Conservation (phyloP, 2,329 filamentous ascomycete genomes). For the Coniochaeta prunicola region DNA sequence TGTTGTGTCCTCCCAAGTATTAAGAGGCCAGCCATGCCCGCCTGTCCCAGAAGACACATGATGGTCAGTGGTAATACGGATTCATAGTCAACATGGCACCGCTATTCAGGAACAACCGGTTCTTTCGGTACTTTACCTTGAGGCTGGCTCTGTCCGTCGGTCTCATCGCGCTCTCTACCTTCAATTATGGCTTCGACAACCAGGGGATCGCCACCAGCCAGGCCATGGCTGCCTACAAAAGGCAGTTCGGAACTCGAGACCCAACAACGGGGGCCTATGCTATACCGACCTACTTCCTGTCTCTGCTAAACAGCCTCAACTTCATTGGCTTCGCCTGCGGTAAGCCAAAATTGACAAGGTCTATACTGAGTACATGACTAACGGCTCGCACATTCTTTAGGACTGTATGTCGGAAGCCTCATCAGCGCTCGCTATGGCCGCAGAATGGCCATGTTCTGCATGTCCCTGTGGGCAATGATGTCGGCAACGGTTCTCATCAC, state of each 20-base stretch:
- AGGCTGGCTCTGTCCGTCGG: background rate
- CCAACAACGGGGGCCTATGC: constrained; percentile 12
- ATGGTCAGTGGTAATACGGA: too few relatives aligned
- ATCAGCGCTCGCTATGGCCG: constrained; percentile 23
- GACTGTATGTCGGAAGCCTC: constrained; percentile 19
- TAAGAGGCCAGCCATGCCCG: too few relatives aligned
- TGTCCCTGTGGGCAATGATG: constrained; percentile 26
- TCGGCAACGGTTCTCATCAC: constrained; percentile 24
- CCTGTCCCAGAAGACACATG: too few relatives aligned
- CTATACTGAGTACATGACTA: background rate
- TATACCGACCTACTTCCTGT: constrained; percentile 23
- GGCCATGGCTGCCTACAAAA: constrained; percentile 28
- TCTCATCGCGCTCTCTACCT: constrained; percentile 19
- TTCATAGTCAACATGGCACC: too few relatives aligned
- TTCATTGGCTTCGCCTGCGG: constrained; percentile 21
- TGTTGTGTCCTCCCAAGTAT: too few relatives aligned
- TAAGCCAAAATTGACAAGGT: too few relatives aligned
- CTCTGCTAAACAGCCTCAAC: constrained; percentile 26
- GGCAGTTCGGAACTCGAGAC: constrained; percentile 23
- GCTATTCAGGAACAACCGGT: background rate
- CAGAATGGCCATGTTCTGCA: constrained; percentile 24
- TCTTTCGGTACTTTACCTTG: background rate
- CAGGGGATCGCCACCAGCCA: constrained; percentile 26
- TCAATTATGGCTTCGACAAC: constrained; percentile 34
- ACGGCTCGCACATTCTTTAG: constrained; percentile 10